Evolutionary conservation across 192 early-diverging fungal species (phyloP).

Genomic region (Gonapodya prolifera): DNA sequence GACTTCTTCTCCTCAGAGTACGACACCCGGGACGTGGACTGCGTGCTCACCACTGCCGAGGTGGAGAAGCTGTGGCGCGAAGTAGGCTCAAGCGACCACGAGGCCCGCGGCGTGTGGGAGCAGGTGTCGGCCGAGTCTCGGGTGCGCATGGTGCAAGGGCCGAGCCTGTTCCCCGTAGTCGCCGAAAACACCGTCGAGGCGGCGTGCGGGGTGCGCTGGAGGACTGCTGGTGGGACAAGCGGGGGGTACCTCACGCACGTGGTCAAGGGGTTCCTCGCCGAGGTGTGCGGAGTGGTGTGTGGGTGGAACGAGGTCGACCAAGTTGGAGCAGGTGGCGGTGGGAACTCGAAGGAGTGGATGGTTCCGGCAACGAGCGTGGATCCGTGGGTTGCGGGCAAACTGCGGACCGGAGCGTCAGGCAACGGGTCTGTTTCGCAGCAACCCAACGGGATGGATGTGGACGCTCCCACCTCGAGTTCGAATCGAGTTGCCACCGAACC

Average conservation of each 20-base stretch:
- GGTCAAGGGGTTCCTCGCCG: not conserved
- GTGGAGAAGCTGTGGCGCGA: constrained; percentile 58
- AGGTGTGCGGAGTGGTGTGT: not conserved
- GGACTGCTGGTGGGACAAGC: not conserved
- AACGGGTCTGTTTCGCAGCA: not conserved
- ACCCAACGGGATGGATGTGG: not conserved
- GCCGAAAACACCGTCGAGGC: not conserved
- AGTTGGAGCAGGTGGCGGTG: not conserved
- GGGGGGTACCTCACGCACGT: not conserved
- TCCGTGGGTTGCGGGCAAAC: not conserved
- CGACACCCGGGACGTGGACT: constrained; percentile 84
- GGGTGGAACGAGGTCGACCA: not conserved
- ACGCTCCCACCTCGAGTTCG: not conserved
- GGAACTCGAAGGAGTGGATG: not conserved
- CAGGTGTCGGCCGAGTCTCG: not conserved
- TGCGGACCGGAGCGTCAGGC: not conserved
- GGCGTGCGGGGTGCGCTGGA: not conserved
- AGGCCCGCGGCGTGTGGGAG: not conserved
- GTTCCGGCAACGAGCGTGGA: not conserved
- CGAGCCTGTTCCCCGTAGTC: not conserved
- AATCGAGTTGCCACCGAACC: not conserved
- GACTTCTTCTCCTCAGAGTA: constrained; percentile 81
- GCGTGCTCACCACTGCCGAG: constrained; percentile 90
- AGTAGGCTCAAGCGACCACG: not conserved
- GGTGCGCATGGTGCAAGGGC: not conserved